Percentiles rank a stretch among this genome's conserved stretches.
phyloP scores from a whole-genome alignment of 2,329 filamentous ascomycete species.

The Talaromyces sp. region DNA sequence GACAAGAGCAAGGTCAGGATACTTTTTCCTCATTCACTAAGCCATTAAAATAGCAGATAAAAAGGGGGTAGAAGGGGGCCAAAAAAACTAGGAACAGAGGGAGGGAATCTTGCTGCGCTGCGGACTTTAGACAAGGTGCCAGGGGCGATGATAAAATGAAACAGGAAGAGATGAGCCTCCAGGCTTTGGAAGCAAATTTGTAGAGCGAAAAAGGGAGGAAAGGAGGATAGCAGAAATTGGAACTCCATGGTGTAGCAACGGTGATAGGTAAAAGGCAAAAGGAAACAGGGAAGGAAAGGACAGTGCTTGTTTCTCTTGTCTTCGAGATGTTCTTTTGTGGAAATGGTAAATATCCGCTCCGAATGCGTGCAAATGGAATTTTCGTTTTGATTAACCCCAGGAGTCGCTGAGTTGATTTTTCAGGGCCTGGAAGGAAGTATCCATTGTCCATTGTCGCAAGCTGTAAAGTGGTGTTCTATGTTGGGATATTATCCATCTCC shows the following conservation, averaged over 20 bases:
- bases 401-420: background rate
- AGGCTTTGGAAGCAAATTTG: conserved; percentile 8
- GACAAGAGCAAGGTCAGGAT: background rate
- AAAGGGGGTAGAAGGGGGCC: conserved; percentile 28
- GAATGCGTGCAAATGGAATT: background rate
- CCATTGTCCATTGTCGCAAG: conserved; percentile 31
- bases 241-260: background rate
- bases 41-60: conserved; percentile 31
- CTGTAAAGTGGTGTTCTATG: conserved; percentile 36
- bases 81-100: conserved; percentile 34
- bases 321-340: background rate
- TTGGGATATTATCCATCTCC: conserved; percentile 23
- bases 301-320: conserved; percentile 10
- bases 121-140: conserved; percentile 38
- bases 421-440: conserved; percentile 15
- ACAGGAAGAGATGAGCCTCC: conserved; percentile 3
- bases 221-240: conserved; percentile 7
- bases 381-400: background rate
- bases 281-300: conserved; percentile 24
- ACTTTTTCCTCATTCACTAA: conserved; percentile 35
- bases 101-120: conserved; percentile 47
- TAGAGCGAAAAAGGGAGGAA: conserved; percentile 24
- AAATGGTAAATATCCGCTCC: conserved; percentile 2
- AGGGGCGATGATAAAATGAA: conserved; percentile 26
- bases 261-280: conserved; percentile 14